Percentiles rank a stretch among this genome's conserved stretches.
Conservation (phyloP, 805 yeast genomes). For the Sungouiella thailandica region DNA sequence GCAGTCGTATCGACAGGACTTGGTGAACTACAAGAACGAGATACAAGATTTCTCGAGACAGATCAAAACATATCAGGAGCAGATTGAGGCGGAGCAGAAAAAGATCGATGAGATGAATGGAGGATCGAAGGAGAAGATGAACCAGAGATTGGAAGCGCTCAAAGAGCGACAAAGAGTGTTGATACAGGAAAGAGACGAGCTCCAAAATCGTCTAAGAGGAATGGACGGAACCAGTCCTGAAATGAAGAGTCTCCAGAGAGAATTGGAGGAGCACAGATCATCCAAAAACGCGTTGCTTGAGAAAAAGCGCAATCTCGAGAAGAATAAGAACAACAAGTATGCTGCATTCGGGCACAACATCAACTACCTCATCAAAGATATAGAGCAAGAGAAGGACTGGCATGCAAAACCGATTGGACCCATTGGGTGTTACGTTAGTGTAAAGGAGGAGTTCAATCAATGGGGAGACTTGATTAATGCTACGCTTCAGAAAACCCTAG, state of each 20-base stretch:
- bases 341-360: constrained; percentile 51
- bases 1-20: constrained; percentile 8
- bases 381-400: constrained; percentile 24
- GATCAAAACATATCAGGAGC: constrained; percentile 13
- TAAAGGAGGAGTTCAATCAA: constrained; percentile 47
- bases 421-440: constrained; percentile 54
- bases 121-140: constrained; percentile 35
- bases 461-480: constrained; percentile 65
- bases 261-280: constrained; percentile 5
- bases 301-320: constrained; percentile 7
- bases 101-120: constrained; percentile 40
- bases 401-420: constrained; percentile 72
- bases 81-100: constrained; percentile 29
- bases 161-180: constrained; percentile 8
- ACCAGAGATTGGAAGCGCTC: constrained; percentile 12
- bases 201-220: constrained; percentile 5
- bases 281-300: constrained; percentile 4
- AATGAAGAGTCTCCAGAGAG: constrained; percentile 8
- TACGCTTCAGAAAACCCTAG: constrained; percentile 43
- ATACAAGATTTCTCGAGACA: constrained; percentile 14
- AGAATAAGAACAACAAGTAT: constrained; percentile 25
- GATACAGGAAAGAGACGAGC: constrained; percentile 5
- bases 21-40: constrained; percentile 14
- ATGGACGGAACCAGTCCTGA: constrained; percentile 5
- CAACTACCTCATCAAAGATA: constrained; percentile 36